Evolutionary conservation across 257 asterid genomes (phyloP).

Genomic region (Marsdenia floribunda): DNA sequence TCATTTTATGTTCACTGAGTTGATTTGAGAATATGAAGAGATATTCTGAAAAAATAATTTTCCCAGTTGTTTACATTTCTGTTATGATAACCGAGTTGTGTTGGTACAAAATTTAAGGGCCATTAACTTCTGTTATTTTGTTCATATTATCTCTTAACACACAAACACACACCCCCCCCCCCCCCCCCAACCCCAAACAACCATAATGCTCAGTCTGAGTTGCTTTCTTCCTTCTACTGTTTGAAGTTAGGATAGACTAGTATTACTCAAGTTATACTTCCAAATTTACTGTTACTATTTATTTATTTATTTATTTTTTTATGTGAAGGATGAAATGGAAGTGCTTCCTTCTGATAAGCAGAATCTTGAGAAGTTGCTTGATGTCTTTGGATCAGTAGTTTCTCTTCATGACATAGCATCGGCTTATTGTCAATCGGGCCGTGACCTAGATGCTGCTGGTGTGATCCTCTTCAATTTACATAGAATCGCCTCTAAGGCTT

Average conservation of each 20-base stretch:
- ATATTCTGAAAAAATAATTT: background rate
- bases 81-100: background rate
- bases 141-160: background rate
- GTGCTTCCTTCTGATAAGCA: conserved; percentile 41
- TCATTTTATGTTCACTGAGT: background rate
- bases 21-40: background rate
- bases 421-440: conserved; percentile 58
- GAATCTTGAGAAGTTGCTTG: conserved; percentile 56
- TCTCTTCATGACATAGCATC: conserved; percentile 72
- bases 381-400: conserved; percentile 58
- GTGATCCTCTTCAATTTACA: conserved; percentile 37
- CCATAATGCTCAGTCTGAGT: background rate
- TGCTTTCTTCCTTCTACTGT: background rate
- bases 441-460: conserved; percentile 33
- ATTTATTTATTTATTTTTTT: conserved; percentile 9
- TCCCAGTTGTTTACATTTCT: background rate
- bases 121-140: background rate
- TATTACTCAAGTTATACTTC: background rate
- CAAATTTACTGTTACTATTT: background rate
- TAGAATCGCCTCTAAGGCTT: conserved; percentile 22
- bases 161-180: too few species aligned
- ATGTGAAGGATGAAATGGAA: conserved; percentile 49
- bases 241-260: background rate
- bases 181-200: background rate
- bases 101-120: background rate